Base-by-base conservation (phyloP, 208 protist species). In the Phytomonas sp. region DNA sequence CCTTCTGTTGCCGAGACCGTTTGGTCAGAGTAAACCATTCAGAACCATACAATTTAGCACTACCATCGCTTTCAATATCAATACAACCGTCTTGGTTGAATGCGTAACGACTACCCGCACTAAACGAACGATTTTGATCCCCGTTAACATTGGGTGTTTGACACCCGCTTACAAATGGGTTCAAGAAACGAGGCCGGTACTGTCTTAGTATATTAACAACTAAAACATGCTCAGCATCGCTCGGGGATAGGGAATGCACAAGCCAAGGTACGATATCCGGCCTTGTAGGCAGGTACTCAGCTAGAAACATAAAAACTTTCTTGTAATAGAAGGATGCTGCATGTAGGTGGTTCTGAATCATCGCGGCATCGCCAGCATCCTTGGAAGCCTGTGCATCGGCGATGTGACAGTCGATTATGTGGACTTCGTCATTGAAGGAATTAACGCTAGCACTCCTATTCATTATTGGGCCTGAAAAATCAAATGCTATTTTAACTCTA, bases 271-370 rank as follows among this genome's bases (percentile, higher is more conserved):
- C 46, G 46, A 56, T 56, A 26, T 56, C 46, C 46, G 20, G 20
- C 23, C 20, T 23, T 17, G 46, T 26, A 26, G 81, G 81, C 32
- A 91, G 64, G 74, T 85, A 89, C 60, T 90, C 85, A 0, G 77
- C 75, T 17, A 92, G 71, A 70, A 81, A 79, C 26, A 94, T 72
- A 67, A 81, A 89, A 15, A 83, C 88, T 29, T 79, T 80, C 62
- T 90, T 91, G 74, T 94, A 94, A 62, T 79, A 56, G 68, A 94
- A 94, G 29, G 75, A 71, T 6, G 88, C 88, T 4, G 64, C 36
- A 0, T 73, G 66, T 11, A 82, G 65, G 56, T 87, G 76, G 13
- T 77, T 75, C 0, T 62, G 68, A n/a, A 78, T 62, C 6, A 94
- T 64, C 15, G 82, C 75, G 0, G 60, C 68, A 53, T 82, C 90